These are phyloP conservation scores for Metschnikowia colocasiae DNA, from an alignment of 805 yeast genomes.

Conservation along the genomic window DNA sequence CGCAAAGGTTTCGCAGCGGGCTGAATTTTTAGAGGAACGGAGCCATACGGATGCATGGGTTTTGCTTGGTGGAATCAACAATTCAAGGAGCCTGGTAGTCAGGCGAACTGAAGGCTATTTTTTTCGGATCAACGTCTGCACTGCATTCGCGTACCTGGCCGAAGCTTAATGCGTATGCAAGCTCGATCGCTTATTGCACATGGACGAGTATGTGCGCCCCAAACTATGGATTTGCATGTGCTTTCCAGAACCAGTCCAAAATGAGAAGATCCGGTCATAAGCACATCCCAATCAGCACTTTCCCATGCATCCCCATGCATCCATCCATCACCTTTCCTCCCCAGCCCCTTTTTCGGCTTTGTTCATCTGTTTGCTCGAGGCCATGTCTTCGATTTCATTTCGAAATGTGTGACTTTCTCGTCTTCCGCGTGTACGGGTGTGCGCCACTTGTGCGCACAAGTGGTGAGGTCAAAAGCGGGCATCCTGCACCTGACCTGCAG, in stretches of 20 bases:
- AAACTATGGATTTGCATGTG: not conserved
- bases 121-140: not conserved
- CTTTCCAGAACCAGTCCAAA: not conserved
- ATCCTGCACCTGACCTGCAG: not conserved
- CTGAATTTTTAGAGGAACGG: no score
- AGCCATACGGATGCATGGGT: no score
- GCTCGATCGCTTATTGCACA: constrained; percentile 3
- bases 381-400: no score
- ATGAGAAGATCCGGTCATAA: no score
- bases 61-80: not conserved
- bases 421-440: not conserved
- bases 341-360: no score
- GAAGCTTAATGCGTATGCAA: constrained; percentile 2
- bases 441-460: not conserved
- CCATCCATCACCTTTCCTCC: no score
- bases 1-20: no score
- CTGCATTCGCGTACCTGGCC: constrained; percentile 4
- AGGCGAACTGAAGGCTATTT: not conserved
- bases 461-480: not conserved
- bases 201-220: not conserved
- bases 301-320: no score
- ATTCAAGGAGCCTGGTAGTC: not conserved
- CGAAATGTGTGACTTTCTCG: not conserved
- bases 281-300: no score
- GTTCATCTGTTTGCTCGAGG: no score